Evolutionary conservation across 768 basidiomycete species (phyloP).

Genomic region (Auricularia auricula-judae): DNA sequence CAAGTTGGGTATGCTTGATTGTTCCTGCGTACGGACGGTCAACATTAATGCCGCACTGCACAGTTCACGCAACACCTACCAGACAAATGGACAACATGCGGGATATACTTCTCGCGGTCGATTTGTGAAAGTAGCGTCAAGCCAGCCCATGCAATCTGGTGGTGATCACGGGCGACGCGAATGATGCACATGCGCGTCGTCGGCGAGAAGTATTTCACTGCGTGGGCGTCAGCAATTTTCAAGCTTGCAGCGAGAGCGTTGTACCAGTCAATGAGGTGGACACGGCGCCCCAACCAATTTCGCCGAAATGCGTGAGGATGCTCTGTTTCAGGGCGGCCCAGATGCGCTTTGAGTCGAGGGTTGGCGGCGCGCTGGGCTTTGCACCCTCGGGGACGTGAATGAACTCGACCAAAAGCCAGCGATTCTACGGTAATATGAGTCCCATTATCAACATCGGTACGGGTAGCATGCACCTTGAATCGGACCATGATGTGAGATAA

Average conservation of each 20-base stretch:
- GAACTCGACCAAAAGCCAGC: slow-evolving; percentile 84
- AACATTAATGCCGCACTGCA: neutral
- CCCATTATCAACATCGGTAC: neutral
- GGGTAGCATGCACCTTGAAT: slow-evolving; percentile 41
- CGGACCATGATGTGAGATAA: slow-evolving; percentile 39
- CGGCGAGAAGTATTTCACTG: slow-evolving; percentile 86
- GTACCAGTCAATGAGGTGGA: slow-evolving; percentile 58
- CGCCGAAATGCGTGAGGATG: slow-evolving; percentile 65
- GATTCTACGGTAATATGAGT: slow-evolving; percentile 40
- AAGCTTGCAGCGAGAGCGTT: neutral
- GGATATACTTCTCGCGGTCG: slow-evolving; percentile 49
- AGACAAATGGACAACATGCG: slow-evolving; percentile 70
- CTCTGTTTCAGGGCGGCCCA: slow-evolving; percentile 61
- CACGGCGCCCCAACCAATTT: slow-evolving; percentile 77
- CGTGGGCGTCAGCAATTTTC: neutral
- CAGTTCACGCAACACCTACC: slow-evolving; percentile 33
- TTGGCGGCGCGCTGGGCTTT: slow-evolving; percentile 9
- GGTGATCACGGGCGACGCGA: slow-evolving; percentile 73
- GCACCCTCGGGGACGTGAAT: slow-evolving; percentile 27
- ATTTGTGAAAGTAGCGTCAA: slow-evolving; percentile 58
- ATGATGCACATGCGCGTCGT: slow-evolving; percentile 76
- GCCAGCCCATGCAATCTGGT: slow-evolving; percentile 70
- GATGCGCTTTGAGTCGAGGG: slow-evolving; percentile 52
- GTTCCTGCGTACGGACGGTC: slow-evolving; percentile 42
- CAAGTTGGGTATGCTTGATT: slow-evolving; percentile 73